Base-by-base conservation (phyloP, 441 rosid species). In the Raphanus hybrid region DNA sequence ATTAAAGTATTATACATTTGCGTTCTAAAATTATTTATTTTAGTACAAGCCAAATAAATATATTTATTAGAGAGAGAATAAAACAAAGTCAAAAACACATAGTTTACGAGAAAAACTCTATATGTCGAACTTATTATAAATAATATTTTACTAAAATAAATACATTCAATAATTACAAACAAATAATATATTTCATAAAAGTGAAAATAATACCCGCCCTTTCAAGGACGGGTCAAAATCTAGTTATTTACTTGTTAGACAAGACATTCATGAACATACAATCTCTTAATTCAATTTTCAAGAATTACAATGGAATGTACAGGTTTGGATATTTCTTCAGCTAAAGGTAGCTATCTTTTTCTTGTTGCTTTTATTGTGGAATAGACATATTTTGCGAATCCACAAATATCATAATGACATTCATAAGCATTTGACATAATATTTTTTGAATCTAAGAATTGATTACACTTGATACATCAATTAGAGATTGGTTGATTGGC, bases 401-500 rank as follows among this genome's bases (percentile, higher is more conserved):
- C 20, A 74, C 1, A 26, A 16, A 66, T 55, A 45, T 50, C 15
- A 67, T 52, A 16, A 67, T 27, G 67, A 71, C 8, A 16, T 60
- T 16, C 48, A 60, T 3, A 78, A 55, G 15, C 72, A 73, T 60
- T 66, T 43, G 45, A 65, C 32, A 14, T 59, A 71, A 50, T 57
- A 39, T 45, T 34, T 34, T 64, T 64, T 58, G 57, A 80, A 59
- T 63, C 57, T 32, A 69, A 8, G 66, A 71, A 75, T 60, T 64
- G 29, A 75, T 77, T 81, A 72, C 79, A 93, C 96, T 96, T 81
- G 99, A 92, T 81, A 90, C 93, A 76, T 67, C 54, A 93, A 88
- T 87, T 55, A 91, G 90, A 73, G 97, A 90, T 59, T 85, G 89
- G 34, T 87, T 95, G 78, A 88, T 76, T 59, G 87, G 89, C 14